These are phyloP conservation scores for Lathyrus oleraceus DNA, from an alignment of 306 rosid species.

Conservation along the genomic window DNA sequence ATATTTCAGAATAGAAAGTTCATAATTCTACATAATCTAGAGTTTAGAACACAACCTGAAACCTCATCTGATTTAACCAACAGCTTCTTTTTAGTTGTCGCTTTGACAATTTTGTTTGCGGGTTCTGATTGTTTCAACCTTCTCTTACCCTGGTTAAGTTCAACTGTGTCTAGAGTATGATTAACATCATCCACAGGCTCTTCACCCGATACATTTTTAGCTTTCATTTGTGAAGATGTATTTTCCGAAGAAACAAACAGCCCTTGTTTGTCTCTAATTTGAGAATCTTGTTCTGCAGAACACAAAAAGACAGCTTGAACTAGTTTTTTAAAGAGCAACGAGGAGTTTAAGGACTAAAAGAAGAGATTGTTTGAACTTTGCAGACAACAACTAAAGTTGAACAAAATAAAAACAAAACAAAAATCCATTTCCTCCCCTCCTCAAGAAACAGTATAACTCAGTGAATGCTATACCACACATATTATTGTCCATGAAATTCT, in stretches of 20 bases:
- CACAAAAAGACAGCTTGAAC: constrained; percentile 31
- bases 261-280: constrained; percentile 38
- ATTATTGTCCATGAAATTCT: constrained; percentile 49
- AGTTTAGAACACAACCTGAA: constrained; percentile 54
- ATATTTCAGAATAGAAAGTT: constrained; percentile 10
- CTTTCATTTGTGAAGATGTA: constrained; percentile 33
- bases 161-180: constrained; percentile 41
- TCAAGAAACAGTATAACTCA: neutral
- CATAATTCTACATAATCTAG: constrained; percentile 30
- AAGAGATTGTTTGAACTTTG: constrained; percentile 4
- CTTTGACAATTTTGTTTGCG: constrained; percentile 42
- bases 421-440: neutral
- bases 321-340: neutral
- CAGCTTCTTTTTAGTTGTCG: constrained; percentile 46
- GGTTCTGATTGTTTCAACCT: constrained; percentile 45
- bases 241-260: constrained; percentile 44
- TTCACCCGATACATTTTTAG: constrained; percentile 37
- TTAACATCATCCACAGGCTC: constrained; percentile 43
- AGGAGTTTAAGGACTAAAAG: neutral
- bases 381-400: neutral
- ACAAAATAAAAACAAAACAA: constrained; percentile 1
- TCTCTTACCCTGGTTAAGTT: constrained; percentile 47
- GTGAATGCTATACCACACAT: constrained; percentile 51
- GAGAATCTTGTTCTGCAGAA: constrained; percentile 61
- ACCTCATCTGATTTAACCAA: constrained; percentile 46